phyloP scores from a whole-genome alignment of 2,329 filamentous ascomycete genomes.

The Clarireedia monteithiana region DNA sequence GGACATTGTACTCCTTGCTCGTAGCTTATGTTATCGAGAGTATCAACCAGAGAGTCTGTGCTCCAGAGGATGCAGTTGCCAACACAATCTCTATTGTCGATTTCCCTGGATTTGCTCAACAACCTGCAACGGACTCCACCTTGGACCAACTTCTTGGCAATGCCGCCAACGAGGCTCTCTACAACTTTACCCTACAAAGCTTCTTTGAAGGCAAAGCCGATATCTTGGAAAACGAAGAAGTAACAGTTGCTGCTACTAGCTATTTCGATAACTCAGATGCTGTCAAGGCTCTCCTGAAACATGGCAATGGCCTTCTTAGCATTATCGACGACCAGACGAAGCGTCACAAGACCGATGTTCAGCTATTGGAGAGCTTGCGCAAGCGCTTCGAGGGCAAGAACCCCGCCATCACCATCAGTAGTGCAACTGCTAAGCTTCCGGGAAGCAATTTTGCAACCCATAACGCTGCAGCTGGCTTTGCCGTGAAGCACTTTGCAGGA shows the following conservation, averaged over 20 bases:
- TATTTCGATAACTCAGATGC: constrained; percentile 98
- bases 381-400: constrained; percentile 96
- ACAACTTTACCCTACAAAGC: constrained; percentile 87
- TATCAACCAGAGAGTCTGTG: constrained; percentile 85
- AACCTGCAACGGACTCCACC: constrained; percentile 73
- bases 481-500: constrained; percentile 89
- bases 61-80: constrained; percentile 75
- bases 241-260: constrained; percentile 80
- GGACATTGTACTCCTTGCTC: constrained; percentile 86
- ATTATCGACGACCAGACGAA: constrained; percentile 95
- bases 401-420: constrained; percentile 73
- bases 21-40: constrained; percentile 91
- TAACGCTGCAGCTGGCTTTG: constrained; percentile 74
- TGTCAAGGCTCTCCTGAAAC: constrained; percentile 83
- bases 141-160: constrained; percentile 94
- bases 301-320: constrained; percentile 84
- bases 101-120: constrained; percentile 90
- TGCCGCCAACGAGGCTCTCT: constrained; percentile 82
- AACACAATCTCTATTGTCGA: constrained; percentile 95
- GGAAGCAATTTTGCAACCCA: constrained; percentile 87
- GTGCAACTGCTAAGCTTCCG: constrained; percentile 66
- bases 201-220: constrained; percentile 96
- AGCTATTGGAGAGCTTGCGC: constrained; percentile 81
- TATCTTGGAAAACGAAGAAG: constrained; percentile 88
- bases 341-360: constrained; percentile 78